phyloP scores from a whole-genome alignment of 176 grass and related monocot species.

The Lolium multiflorum region DNA sequence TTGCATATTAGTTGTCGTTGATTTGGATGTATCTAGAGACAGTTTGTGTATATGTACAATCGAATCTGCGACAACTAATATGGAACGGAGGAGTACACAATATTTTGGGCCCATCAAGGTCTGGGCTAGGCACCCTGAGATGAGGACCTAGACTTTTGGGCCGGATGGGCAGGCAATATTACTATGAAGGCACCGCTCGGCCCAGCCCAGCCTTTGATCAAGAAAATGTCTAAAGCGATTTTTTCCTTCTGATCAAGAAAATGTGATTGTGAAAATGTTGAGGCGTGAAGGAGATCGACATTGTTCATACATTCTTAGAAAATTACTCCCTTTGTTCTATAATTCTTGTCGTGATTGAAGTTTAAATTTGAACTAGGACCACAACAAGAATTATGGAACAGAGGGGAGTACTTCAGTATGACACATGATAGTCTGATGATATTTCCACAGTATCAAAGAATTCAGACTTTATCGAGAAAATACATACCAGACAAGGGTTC shows the following conservation, averaged over 20 bases:
- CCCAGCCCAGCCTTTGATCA: background rate
- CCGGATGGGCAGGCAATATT: background rate
- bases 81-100: background rate
- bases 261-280: background rate
- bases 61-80: no score
- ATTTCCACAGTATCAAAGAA: background rate
- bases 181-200: background rate
- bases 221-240: background rate
- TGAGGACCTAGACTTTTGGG: background rate
- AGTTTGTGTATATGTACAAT: no score
- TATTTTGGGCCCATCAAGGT: background rate
- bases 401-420: background rate
- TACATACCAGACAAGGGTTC: background rate
- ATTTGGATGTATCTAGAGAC: no score
- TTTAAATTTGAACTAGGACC: no score
- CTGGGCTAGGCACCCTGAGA: background rate
- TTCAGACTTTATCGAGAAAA: conserved; percentile 3
- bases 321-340: background rate
- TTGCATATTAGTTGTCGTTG: no score
- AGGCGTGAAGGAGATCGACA: background rate
- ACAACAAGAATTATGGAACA: no score
- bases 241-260: background rate
- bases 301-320: background rate
- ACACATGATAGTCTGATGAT: background rate
- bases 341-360: no score